Base-by-base conservation (phyloP, 768 basidiomycete species). In the Russula sp. region DNA sequence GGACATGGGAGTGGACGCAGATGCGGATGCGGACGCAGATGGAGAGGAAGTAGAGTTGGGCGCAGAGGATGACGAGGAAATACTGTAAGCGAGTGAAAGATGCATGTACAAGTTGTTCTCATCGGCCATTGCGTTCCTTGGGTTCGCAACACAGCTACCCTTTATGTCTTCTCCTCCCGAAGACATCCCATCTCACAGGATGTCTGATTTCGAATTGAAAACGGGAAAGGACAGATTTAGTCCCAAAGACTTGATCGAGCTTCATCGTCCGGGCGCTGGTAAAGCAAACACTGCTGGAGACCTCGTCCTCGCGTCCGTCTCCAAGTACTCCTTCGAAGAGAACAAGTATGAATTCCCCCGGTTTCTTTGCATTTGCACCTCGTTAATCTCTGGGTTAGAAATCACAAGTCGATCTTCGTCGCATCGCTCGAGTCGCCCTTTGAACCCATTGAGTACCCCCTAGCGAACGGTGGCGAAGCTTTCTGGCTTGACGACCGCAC, bases 401-500 rank as follows among this genome's bases (percentile, higher is more conserved):
- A 89, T 68, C 78, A 82, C 74, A 91, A 88, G 71, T 84, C 83
- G 11, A 78, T 92, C 60, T 80, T 80, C 68, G 74, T 93, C 59
- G 79, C 83, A 16, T 79, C 87, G 32, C 76, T 91, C 61, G 82
- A 83, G 59, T 79, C 82, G 2, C 73, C 75, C 20, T 76, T 77
- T 14, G 72, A 79, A 60, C 79, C 84, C 1, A 71, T 86, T 44
- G 77, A 86, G 65, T 78, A 89, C 60, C 78, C 84, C 77, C 80
- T 92, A 42, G 76, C 81, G 26, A 83, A 84, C 54, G 88, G 84
- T 10, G 90, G 90, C 24, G 86, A 90, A 51, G 80, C 81, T 2
- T 92, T 94, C 76, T 94, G 92, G 92, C 79, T 94, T 14, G 82
- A 85, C 57, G 75, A 80, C 2, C 80, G 83, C 50, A 89, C 87